phyloP scores from a whole-genome alignment of 2,329 filamentous ascomycete genomes.

The Xylaria sp. region DNA sequence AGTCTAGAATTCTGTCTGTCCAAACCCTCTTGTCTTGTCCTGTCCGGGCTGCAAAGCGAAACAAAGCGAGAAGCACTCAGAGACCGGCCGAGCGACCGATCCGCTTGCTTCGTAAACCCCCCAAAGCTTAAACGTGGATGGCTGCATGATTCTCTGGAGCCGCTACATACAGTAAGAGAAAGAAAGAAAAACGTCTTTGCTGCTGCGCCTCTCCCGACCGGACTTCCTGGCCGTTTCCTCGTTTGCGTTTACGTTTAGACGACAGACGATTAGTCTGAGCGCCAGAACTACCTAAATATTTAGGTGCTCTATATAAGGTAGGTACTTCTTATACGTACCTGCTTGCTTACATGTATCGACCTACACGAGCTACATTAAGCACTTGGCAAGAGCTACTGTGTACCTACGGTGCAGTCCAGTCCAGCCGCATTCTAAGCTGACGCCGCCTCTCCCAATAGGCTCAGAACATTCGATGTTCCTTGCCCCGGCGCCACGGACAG shows the following conservation, averaged over 20 bases:
- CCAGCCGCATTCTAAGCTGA: slow-evolving; percentile 25
- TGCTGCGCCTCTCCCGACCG: slow-evolving; percentile 19
- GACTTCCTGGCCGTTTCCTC: not conserved
- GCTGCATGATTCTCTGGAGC: slow-evolving; percentile 1
- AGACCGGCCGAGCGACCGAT: not conserved
- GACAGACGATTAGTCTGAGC: not conserved
- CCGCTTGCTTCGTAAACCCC: slow-evolving; percentile 6
- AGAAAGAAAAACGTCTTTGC: slow-evolving; percentile 13
- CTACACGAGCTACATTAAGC: too few relatives aligned
- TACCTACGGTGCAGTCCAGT: not conserved
- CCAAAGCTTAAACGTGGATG: slow-evolving; percentile 14
- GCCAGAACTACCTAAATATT: too few relatives aligned
- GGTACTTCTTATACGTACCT: too few relatives aligned
- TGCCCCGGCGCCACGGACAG: slow-evolving; percentile 5
- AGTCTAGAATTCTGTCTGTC: not conserved
- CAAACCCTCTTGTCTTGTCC: slow-evolving; percentile 1
- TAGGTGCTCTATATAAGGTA: too few relatives aligned
- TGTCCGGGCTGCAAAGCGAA: too few relatives aligned
- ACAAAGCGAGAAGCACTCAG: too few relatives aligned
- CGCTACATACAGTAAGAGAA: not conserved
- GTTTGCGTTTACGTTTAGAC: not conserved
- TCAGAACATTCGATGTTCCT: slow-evolving; percentile 18
- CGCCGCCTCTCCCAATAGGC: slow-evolving; percentile 18
- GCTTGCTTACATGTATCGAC: too few relatives aligned
- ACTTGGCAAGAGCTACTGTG: slow-evolving; percentile 1